Evolutionary conservation across 2,329 filamentous ascomycete genomes (phyloP), one percentile per base, ranked within the genome.

Genomic region (Neoscytalidium dimidiatum): DNA sequence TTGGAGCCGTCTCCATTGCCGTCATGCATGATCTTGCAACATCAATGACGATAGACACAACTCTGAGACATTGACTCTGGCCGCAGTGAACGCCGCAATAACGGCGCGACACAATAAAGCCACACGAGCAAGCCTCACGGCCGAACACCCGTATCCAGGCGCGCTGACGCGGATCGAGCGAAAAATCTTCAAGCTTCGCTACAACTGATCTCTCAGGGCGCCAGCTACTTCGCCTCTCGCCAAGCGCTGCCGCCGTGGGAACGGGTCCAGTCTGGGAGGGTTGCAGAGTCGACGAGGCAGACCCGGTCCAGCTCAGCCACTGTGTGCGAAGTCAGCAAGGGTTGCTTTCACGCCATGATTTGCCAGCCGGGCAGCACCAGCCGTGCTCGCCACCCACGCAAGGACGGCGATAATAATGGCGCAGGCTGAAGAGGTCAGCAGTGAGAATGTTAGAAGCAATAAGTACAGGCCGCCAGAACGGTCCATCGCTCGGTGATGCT

Each of bases 21-120:
- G 41, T n/a, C 56, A 19, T 46, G 56, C 56, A 60, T 60, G 13
- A 60, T 60, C 52, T 57, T 57, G 51, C 51, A 33, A 56, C 51
- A 56, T 38, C 51, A 58, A 58, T 44, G 53, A 58, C 38, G 38
- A 58, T 31, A 23, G 23, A 14, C 38, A 14, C 38, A 29, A 38
- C 9, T 13, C 53, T 31, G 52, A 57, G 52, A 57, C 52, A 57
- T 19, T 21, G 19, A 38, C 17, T 26, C 33, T 38, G 38, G 49
- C 49, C 49, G 41, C 41, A 44, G 41, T 19, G 14, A 19, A 21
- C 26, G 46, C 46, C 46, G 53, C 53, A 58, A 44, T 44, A 58
- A 58, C 53, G 53, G 53, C 26, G 53, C 53, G 35, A n/a, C 53
- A 23, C 53, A 31, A 23, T n/a, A 23, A 43, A 44, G 53, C 53